Evolutionary conservation across 2,329 filamentous ascomycete species (phyloP).

Genomic region (Albifimbria verrucaria): DNA sequence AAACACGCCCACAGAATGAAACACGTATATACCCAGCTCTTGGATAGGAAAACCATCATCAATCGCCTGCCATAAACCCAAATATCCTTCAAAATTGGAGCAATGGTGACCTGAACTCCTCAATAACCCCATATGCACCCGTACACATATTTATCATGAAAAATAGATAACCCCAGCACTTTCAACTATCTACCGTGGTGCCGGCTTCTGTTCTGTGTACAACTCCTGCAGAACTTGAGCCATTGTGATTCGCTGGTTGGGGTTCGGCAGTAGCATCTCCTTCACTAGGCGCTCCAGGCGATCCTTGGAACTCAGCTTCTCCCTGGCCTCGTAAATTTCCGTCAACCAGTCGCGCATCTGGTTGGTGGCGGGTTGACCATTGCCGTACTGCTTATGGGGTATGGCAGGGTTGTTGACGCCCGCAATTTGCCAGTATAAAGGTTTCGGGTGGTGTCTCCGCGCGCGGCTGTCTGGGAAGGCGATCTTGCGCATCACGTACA

Average conservation of each 20-base stretch:
- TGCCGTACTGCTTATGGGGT: conserved; percentile 30
- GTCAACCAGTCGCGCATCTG: conserved; percentile 57
- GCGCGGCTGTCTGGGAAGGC: conserved; percentile 51
- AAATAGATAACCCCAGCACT: background rate
- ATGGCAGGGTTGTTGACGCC: conserved; percentile 44
- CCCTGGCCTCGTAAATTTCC: conserved; percentile 48
- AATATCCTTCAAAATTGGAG: background rate
- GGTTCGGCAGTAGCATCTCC: conserved; percentile 53
- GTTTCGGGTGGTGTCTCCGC: conserved; percentile 42
- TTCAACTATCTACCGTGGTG: conserved; percentile 6
- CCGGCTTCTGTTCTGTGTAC: conserved; percentile 21
- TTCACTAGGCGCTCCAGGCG: conserved; percentile 48
- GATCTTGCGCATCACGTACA: conserved; percentile 55
- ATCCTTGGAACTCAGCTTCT: conserved; percentile 42
- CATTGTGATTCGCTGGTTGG: conserved; percentile 51
- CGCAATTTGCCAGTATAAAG: conserved; percentile 57
- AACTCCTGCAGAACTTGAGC: conserved; percentile 46
- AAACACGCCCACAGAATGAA: background rate
- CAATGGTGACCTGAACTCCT: no score
- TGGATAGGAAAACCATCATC: background rate
- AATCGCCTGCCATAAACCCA: background rate
- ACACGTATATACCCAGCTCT: background rate
- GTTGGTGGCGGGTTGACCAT: conserved; percentile 37
- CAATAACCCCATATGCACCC: no score
- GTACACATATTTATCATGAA: no score